A percentile compares a stretch with the other conserved stretches of the same genome.
Evolutionary conservation across 1,284 basidiomycete species (phyloP).

Genomic region (Xerocomus nothofagi): DNA sequence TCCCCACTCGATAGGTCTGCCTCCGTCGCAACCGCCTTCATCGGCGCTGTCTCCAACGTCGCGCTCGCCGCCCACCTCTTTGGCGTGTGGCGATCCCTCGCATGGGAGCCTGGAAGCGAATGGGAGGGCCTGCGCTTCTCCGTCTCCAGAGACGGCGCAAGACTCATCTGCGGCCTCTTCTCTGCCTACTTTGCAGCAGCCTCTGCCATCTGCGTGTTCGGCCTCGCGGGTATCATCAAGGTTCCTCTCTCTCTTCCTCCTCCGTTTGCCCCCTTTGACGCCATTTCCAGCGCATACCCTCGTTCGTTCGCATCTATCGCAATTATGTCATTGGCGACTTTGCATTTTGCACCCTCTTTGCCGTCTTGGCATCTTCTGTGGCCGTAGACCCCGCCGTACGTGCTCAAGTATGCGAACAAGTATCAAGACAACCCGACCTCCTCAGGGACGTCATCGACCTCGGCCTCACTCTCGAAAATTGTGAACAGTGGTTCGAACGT

Average conservation of each 20-base stretch:
- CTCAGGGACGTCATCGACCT: constrained; percentile 69
- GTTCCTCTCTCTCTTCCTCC: constrained; percentile 37
- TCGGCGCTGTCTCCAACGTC: constrained; percentile 56
- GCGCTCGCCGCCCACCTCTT: constrained; percentile 56
- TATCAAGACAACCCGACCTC: constrained; percentile 70
- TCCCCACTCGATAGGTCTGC: constrained; percentile 45
- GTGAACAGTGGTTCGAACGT: constrained; percentile 72
- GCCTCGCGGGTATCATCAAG: constrained; percentile 67
- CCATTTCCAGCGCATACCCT: constrained; percentile 45
- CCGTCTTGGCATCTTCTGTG: constrained; percentile 54
- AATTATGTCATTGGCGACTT: constrained; percentile 77
- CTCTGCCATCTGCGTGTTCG: constrained; percentile 58
- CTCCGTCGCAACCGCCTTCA: constrained; percentile 53
- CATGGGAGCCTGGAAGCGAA: constrained; percentile 68
- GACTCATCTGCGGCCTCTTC: constrained; percentile 64
- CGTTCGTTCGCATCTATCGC: constrained; percentile 61
- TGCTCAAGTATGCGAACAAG: constrained; percentile 65
- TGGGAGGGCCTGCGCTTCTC: constrained; percentile 65
- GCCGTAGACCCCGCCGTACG: constrained; percentile 58
- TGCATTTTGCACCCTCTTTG: constrained; percentile 58
- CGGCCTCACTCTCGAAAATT: constrained; percentile 73
- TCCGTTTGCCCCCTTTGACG: not conserved
- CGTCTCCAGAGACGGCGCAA: constrained; percentile 59
- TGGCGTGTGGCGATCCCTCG: constrained; percentile 57
- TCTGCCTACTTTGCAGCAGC: constrained; percentile 65